Evolutionary conservation across 2,329 filamentous ascomycete species (phyloP).

Genomic region (Colletotrichum coccodes): DNA sequence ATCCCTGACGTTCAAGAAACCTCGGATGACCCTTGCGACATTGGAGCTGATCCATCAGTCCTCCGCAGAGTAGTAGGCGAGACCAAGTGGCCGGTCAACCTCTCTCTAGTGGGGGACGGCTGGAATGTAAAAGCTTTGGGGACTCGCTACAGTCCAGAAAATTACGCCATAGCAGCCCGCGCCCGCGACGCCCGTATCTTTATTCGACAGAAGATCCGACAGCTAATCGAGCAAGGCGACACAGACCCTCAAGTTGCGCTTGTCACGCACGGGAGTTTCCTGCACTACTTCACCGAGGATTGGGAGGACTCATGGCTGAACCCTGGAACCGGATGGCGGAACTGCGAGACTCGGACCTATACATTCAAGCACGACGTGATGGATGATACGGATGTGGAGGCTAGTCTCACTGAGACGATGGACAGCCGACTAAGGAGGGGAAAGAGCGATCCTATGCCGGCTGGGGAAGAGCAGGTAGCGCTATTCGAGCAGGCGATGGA

Average conservation of each 20-base stretch:
- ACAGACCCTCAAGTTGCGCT: not conserved
- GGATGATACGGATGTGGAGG: not conserved
- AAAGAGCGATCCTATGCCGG: not conserved
- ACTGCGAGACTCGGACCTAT: not conserved
- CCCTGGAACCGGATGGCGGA: slow-evolving; percentile 6
- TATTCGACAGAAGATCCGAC: slow-evolving; percentile 10
- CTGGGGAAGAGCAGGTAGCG: not conserved
- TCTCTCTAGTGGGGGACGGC: not conserved
- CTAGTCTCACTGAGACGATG: not conserved
- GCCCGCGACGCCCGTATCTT: slow-evolving; percentile 1
- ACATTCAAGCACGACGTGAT: not conserved
- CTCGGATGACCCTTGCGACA: slow-evolving; percentile 9
- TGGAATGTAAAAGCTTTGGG: slow-evolving; percentile 1
- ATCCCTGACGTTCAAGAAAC: slow-evolving; percentile 9
- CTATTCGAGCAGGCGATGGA: not conserved
- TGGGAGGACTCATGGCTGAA: slow-evolving; percentile 11
- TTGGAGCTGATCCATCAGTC: not conserved
- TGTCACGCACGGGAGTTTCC: not conserved
- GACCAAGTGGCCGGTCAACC: not conserved
- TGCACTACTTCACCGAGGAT: slow-evolving; percentile 2
- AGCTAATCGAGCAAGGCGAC: not conserved
- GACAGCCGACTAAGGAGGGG: slow-evolving; percentile 3
- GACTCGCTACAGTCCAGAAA: slow-evolving; percentile 11
- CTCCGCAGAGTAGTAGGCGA: not conserved
- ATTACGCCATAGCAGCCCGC: slow-evolving; percentile 2